Conservation (phyloP, 2,329 filamentous ascomycete genomes). For the Penicillium sp. region DNA sequence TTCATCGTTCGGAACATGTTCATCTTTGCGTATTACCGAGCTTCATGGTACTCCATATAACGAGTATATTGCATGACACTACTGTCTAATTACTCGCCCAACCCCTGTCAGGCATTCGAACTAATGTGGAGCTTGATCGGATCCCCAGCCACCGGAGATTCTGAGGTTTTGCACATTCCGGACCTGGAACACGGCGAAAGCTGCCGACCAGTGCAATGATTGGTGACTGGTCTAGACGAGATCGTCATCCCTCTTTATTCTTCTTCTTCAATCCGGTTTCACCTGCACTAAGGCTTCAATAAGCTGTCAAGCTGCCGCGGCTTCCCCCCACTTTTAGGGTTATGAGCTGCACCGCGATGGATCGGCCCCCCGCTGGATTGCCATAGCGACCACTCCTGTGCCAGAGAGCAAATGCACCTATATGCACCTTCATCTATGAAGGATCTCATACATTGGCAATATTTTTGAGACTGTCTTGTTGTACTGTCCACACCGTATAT, state of each 20-base stretch:
- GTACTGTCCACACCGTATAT: neutral
- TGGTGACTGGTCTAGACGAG: slow-evolving; percentile 16
- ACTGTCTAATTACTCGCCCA: neutral
- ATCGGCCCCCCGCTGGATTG: slow-evolving; percentile 19
- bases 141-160: slow-evolving; percentile 26
- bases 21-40: neutral
- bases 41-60: neutral
- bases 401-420: neutral
- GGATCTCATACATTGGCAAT: slow-evolving; percentile 4
- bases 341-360: slow-evolving; percentile 8
- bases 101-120: slow-evolving; percentile 8
- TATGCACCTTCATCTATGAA: neutral
- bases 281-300: slow-evolving; percentile 13
- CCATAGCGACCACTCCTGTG: slow-evolving; percentile 18
- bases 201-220: slow-evolving; percentile 15
- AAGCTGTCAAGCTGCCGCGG: slow-evolving; percentile 16
- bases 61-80: slow-evolving; percentile 3
- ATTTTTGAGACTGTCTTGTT: slow-evolving; percentile 16
- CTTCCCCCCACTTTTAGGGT: slow-evolving; percentile 17
- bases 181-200: slow-evolving; percentile 10
- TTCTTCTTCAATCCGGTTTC: slow-evolving; percentile 24
- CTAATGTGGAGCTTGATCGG: slow-evolving; percentile 21
- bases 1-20: neutral
- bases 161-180: slow-evolving; percentile 18
- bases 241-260: slow-evolving; percentile 16